Evolutionary conservation across 805 yeast species (phyloP).

Genomic region (Myxozyma kluyveri): DNA sequence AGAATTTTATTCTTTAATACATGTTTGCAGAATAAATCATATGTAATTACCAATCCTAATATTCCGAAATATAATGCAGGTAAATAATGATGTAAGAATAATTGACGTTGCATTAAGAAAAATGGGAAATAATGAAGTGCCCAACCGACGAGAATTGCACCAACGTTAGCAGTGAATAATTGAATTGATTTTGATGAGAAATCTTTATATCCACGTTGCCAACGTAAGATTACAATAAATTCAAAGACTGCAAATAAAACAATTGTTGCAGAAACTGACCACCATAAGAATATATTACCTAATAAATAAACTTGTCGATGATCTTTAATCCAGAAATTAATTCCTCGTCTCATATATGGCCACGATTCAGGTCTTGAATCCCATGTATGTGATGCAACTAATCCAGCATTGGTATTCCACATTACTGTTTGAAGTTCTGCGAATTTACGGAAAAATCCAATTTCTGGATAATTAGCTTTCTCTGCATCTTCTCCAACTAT

Average conservation of each 20-base stretch:
- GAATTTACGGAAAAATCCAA: constrained; percentile 51
- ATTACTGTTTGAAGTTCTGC: constrained; percentile 56
- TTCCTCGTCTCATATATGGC: constrained; percentile 61
- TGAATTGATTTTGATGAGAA: constrained; percentile 34
- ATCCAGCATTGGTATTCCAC: constrained; percentile 49
- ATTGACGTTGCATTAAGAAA: constrained; percentile 88
- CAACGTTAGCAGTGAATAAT: constrained; percentile 39
- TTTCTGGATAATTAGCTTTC: constrained; percentile 37
- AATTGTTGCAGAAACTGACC: constrained; percentile 42
- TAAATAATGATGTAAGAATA: constrained; percentile 88
- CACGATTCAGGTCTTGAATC: constrained; percentile 60
- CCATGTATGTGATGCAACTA: constrained; percentile 50
- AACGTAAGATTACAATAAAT: constrained; percentile 36
- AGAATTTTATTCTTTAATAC: constrained; percentile 43
- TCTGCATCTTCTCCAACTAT: constrained; percentile 38
- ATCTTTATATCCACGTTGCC: constrained; percentile 43
- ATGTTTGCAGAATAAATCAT: constrained; percentile 38
- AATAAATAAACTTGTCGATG: constrained; percentile 52
- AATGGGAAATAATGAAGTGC: constrained; percentile 86
- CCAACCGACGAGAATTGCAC: constrained; percentile 65
- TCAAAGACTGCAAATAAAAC: constrained; percentile 34
- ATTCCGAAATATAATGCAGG: constrained; percentile 90
- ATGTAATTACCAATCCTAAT: constrained; percentile 64
- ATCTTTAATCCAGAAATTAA: constrained; percentile 52
- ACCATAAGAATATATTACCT: constrained; percentile 64